These are phyloP conservation scores for Colletotrichum noveboracense DNA, from an alignment of 2,329 filamentous ascomycete genomes.

Conservation along the genomic window DNA sequence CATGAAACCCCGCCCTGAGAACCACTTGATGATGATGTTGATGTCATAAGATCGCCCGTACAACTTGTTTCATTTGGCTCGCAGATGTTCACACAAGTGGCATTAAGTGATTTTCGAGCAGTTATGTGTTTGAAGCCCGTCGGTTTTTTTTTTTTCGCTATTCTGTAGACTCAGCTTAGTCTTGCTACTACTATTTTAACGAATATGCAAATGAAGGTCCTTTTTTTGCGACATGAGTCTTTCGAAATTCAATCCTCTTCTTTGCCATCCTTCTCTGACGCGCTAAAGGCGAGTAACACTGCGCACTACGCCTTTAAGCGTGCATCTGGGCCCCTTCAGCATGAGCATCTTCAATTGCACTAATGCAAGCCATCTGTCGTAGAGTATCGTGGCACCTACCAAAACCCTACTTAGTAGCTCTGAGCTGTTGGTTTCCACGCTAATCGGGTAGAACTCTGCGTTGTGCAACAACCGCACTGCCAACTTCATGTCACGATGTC, in stretches of 20 bases:
- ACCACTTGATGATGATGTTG: neutral
- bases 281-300: neutral
- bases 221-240: neutral
- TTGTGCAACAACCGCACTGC: neutral
- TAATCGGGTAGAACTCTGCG: neutral
- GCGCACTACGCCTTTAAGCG: neutral
- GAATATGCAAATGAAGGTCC: neutral
- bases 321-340: neutral
- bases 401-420: neutral
- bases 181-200: fast-evolving
- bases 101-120: neutral
- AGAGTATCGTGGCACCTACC: neutral
- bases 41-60: neutral
- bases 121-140: neutral
- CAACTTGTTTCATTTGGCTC: neutral
- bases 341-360: neutral
- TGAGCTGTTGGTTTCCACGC: neutral
- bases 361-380: neutral
- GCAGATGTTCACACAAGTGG: neutral
- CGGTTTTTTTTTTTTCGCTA: neutral
- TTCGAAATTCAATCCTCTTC: neutral
- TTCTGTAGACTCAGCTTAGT: neutral
- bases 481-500: neutral
- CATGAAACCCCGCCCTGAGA: neutral
- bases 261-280: neutral